phyloP scores from a whole-genome alignment of 2,329 filamentous ascomycete genomes.

The Aspergillus hiratsukae region DNA sequence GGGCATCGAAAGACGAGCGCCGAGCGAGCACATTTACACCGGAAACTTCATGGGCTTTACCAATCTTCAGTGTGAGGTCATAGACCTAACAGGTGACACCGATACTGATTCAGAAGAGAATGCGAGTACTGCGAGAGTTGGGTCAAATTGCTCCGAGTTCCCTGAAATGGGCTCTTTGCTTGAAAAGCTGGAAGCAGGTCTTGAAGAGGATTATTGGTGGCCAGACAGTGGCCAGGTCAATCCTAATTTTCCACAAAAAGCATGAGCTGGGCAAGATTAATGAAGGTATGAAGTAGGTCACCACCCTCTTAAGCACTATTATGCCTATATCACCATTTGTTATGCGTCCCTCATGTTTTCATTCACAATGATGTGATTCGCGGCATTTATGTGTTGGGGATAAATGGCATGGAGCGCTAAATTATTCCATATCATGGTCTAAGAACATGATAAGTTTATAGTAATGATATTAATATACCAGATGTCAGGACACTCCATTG shows the following conservation, averaged over 20 bases:
- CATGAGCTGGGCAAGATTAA: background rate
- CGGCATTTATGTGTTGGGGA: background rate
- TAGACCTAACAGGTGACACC: constrained; percentile 26
- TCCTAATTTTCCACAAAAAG: constrained; percentile 22
- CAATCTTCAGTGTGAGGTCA: constrained; percentile 13
- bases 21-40: background rate
- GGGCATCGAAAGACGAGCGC: constrained; percentile 1
- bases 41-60: constrained; percentile 1
- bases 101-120: constrained; percentile 9
- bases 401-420: background rate
- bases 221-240: constrained; percentile 29
- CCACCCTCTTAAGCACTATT: background rate
- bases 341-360: background rate
- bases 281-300: background rate
- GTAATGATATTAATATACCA: background rate
- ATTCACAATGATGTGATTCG: background rate
- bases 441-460: background rate
- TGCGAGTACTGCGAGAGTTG: background rate
- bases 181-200: constrained; percentile 12
- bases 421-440: background rate
- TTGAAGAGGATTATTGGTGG: constrained; percentile 38
- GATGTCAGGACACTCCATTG: background rate
- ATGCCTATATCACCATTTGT: background rate
- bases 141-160: background rate
- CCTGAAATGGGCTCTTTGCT: background rate